Percentiles rank a stretch among this genome's conserved stretches.
phyloP scores from a whole-genome alignment of 495 filamentous ascomycete species.

The Talaromyces wortmannii region DNA sequence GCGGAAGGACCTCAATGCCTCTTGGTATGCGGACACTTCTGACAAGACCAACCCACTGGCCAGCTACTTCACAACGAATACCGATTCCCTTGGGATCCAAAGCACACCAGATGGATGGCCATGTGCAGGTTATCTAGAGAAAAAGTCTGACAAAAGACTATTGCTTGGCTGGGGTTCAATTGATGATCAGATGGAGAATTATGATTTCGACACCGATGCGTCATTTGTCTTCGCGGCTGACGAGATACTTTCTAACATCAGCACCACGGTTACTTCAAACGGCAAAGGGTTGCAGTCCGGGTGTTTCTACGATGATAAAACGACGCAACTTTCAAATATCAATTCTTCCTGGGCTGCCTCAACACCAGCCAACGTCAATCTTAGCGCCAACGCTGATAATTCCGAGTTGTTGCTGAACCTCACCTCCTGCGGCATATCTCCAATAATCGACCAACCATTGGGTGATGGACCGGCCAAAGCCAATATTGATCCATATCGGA shows the following conservation, averaged over 20 bases:
- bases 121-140: slow-evolving; percentile 46
- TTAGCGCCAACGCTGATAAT: slow-evolving; percentile 22
- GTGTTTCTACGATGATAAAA: slow-evolving; percentile 42
- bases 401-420: slow-evolving; percentile 21
- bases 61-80: slow-evolving; percentile 44
- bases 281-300: slow-evolving; percentile 36
- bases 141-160: slow-evolving; percentile 40
- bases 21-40: slow-evolving; percentile 41
- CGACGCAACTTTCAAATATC: slow-evolving; percentile 24
- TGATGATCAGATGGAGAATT: slow-evolving; percentile 48
- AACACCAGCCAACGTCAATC: slow-evolving; percentile 19
- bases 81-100: slow-evolving; percentile 23
- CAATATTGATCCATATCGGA: slow-evolving; percentile 38
- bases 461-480: slow-evolving; percentile 43
- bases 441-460: slow-evolving; percentile 48
- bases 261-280: slow-evolving; percentile 12
- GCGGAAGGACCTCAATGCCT: slow-evolving; percentile 48
- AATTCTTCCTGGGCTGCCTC: slow-evolving; percentile 56
- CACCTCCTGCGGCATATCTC: slow-evolving; percentile 52
- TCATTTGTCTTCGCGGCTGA: slow-evolving; percentile 35
- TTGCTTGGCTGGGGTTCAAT: slow-evolving; percentile 48
- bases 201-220: slow-evolving; percentile 37
- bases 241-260: slow-evolving; percentile 23
- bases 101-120: slow-evolving; percentile 60
- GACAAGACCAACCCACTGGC: slow-evolving; percentile 34